Evolutionary conservation across 73 alveolate species (phyloP).

Genomic region (Blepharisma japonicum): DNA sequence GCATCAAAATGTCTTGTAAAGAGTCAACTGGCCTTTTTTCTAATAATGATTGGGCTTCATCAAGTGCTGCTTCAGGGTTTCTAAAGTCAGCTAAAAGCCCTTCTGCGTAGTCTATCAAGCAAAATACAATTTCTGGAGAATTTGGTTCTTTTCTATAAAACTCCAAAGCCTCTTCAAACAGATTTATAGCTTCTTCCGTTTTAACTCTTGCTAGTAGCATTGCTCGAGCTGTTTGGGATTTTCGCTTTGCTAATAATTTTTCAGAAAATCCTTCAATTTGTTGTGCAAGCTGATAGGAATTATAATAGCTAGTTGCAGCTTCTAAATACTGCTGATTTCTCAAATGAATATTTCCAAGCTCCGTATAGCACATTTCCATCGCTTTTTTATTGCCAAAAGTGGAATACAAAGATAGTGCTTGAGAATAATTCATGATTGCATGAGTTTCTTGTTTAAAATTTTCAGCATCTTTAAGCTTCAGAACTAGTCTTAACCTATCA

Average conservation of each 20-base stretch:
- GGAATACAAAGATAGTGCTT: not conserved
- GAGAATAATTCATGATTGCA: conserved; percentile 21
- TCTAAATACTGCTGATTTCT: not conserved
- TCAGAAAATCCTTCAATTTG: not conserved
- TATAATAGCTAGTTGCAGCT: not conserved
- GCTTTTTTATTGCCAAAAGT: conserved; percentile 1
- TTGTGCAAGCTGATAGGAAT: not conserved
- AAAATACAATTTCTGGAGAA: not conserved
- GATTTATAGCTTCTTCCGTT: not conserved
- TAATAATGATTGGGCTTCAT: no score
- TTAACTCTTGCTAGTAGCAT: not conserved
- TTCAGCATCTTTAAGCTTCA: not conserved
- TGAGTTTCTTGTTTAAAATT: not conserved
- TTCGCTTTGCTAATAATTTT: not conserved
- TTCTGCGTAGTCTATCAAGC: not conserved
- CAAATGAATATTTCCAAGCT: conserved; percentile 11
- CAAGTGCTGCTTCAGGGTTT: no score
- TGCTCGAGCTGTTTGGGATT: not conserved
- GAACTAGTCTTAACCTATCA: not conserved
- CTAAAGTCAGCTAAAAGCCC: no score
- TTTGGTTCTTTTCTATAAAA: not conserved
- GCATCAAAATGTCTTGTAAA: no score
- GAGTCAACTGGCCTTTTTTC: no score
- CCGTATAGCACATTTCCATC: not conserved
- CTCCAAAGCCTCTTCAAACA: conserved; percentile 11